phyloP scores from a whole-genome alignment of 1,284 basidiomycete genomes.

The Sanghuangporus sanghuang region DNA sequence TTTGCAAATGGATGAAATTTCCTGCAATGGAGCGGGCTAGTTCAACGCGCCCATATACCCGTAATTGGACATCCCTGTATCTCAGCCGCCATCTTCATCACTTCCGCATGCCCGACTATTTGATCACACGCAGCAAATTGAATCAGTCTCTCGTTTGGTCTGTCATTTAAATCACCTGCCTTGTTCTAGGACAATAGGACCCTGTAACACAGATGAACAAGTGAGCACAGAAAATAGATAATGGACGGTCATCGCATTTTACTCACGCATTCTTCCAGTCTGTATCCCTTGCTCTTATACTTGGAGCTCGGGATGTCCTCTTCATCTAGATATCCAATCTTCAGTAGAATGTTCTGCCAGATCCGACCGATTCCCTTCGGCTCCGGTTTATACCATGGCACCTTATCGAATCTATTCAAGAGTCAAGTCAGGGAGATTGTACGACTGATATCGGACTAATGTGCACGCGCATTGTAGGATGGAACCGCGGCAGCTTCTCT shows the following conservation, averaged over 20 bases:
- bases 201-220: neutral
- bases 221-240: neutral
- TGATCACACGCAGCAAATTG: conserved; percentile 23
- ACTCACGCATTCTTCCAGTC: conserved; percentile 36
- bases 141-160: conserved; percentile 21
- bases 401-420: conserved; percentile 26
- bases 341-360: conserved; percentile 25
- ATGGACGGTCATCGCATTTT: neutral
- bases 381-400: conserved; percentile 41
- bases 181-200: conserved; percentile 6
- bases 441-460: neutral
- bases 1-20: too few species aligned
- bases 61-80: conserved; percentile 36
- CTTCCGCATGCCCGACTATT: conserved; percentile 36
- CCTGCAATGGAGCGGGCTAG: too few species aligned
- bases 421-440: neutral
- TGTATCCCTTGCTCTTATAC: conserved; percentile 35
- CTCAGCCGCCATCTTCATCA: conserved; percentile 33
- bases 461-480: conserved; percentile 22
- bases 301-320: conserved; percentile 29
- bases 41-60: conserved; percentile 25
- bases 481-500: neutral
- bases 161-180: neutral
- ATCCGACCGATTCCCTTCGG: conserved; percentile 20
- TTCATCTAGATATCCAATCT: conserved; percentile 30